These are phyloP conservation scores for Lactarius vividus DNA, from an alignment of 768 basidiomycete genomes.

Conservation along the genomic window DNA sequence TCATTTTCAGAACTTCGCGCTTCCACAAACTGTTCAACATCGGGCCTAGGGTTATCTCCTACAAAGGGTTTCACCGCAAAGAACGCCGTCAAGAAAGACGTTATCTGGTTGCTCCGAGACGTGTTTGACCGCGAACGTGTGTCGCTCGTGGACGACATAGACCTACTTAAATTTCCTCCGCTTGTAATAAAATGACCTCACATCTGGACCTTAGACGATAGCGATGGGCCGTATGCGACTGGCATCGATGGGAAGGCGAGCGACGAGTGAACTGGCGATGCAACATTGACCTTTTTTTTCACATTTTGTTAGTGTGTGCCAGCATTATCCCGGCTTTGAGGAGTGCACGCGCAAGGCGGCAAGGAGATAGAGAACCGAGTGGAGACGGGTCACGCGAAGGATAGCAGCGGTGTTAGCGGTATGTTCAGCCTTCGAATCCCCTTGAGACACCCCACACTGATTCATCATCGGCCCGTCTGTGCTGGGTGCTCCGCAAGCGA, in stretches of 20 bases:
- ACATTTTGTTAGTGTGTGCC: constrained; percentile 61
- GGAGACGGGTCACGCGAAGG: constrained; percentile 90
- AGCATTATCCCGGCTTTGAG: constrained; percentile 90
- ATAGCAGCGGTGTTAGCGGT: constrained; percentile 98
- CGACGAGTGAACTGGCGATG: constrained; percentile 1
- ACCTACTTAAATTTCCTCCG: constrained; percentile 31
- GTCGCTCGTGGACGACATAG: constrained; percentile 92
- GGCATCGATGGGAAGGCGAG: constrained; percentile 94
- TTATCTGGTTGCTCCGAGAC: constrained; percentile 86
- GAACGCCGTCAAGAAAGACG: constrained; percentile 83
- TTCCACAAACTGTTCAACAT: too few relatives aligned
- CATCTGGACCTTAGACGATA: constrained; percentile 65
- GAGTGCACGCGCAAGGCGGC: constrained; percentile 75
- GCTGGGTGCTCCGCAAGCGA: constrained; percentile 79
- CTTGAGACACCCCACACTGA: constrained; percentile 10
- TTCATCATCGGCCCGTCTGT: constrained; percentile 59
- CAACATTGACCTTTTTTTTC: not conserved
- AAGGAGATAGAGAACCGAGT: constrained; percentile 75
- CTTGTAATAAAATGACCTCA: not conserved
- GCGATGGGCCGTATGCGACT: constrained; percentile 52
- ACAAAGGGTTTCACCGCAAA: constrained; percentile 95
- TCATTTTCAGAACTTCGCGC: too few relatives aligned
- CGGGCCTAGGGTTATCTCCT: too few relatives aligned
- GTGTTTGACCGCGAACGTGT: constrained; percentile 88
- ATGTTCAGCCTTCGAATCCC: constrained; percentile 32